phyloP scores from a whole-genome alignment of 106 monocot genomes.

The Allium fistulosum region DNA sequence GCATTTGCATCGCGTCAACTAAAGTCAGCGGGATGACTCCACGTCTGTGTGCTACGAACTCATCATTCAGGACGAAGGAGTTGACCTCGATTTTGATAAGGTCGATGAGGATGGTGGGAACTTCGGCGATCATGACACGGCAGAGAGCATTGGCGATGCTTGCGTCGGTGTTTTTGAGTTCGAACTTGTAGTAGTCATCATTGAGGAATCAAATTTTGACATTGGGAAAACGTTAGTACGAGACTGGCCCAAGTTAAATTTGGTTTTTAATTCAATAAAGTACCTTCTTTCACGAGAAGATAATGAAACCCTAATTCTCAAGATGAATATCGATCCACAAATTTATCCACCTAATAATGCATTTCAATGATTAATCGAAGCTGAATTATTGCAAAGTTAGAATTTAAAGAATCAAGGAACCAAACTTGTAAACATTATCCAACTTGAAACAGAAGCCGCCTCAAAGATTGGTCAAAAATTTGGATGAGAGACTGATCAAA shows the following conservation, averaged over 20 bases:
- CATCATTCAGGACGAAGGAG: constrained; percentile 92
- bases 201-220: constrained; percentile 74
- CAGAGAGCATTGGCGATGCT: constrained; percentile 94
- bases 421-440: too few relatives aligned
- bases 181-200: constrained; percentile 88
- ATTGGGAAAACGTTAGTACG: constrained; percentile 76
- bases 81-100: constrained; percentile 91
- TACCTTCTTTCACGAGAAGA: too few relatives aligned
- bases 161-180: constrained; percentile 81
- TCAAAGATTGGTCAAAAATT: too few relatives aligned
- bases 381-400: too few relatives aligned
- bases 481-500: too few relatives aligned
- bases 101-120: constrained; percentile 91
- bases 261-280: too few relatives aligned
- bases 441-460: too few relatives aligned
- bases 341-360: too few relatives aligned
- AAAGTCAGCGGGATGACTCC: constrained; percentile 79
- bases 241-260: constrained; percentile 4
- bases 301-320: too few relatives aligned
- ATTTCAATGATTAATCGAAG: too few relatives aligned
- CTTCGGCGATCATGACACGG: constrained; percentile 88
- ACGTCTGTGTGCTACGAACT: constrained; percentile 94
- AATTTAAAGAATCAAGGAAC: too few relatives aligned
- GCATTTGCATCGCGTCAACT: constrained; percentile 81
- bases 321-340: too few relatives aligned